Evolutionary conservation across 176 grass and related monocot genomes (phyloP).

Genomic region (Cocos nucifera): DNA sequence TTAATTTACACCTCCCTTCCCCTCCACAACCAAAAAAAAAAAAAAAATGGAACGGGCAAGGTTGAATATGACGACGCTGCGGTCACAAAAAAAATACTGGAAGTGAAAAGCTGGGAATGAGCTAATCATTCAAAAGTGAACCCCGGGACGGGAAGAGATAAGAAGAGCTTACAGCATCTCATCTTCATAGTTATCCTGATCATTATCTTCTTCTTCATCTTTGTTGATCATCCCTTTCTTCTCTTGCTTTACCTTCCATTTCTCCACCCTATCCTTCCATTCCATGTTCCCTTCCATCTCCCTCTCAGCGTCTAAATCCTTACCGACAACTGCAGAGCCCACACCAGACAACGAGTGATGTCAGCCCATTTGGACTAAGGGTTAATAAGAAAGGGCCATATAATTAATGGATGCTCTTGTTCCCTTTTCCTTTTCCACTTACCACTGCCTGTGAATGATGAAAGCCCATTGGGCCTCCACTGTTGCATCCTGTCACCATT

Average conservation of each 20-base stretch:
- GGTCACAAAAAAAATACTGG: too few relatives aligned
- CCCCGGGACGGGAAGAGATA: background rate
- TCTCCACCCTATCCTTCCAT: slow-evolving; percentile 96
- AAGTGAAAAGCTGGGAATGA: too few relatives aligned
- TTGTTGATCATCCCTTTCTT: slow-evolving; percentile 63
- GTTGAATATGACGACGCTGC: too few relatives aligned
- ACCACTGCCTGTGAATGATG: slow-evolving; percentile 85
- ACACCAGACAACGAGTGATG: background rate
- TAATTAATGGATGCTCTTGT: too few relatives aligned
- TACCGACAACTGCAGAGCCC: slow-evolving; percentile 52
- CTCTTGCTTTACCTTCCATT: slow-evolving; percentile 89
- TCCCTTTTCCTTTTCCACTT: background rate
- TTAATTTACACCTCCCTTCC: too few relatives aligned
- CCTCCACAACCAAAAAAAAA: too few relatives aligned
- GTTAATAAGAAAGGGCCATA: too few relatives aligned
- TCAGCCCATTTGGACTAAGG: too few relatives aligned
- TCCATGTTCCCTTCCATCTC: slow-evolving; percentile 91
- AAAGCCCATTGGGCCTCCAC: slow-evolving; percentile 53
- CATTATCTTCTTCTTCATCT: slow-evolving; percentile 49
- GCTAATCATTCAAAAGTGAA: too few relatives aligned
- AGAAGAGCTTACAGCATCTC: slow-evolving; percentile 53
- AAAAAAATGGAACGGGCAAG: too few relatives aligned
- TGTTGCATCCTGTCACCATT: slow-evolving; percentile 61
- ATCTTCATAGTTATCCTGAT: slow-evolving; percentile 61
- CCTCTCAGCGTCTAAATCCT: slow-evolving; percentile 81